Evolutionary conservation across 768 basidiomycete species (phyloP).

Genomic region (Tricholoma sp.): DNA sequence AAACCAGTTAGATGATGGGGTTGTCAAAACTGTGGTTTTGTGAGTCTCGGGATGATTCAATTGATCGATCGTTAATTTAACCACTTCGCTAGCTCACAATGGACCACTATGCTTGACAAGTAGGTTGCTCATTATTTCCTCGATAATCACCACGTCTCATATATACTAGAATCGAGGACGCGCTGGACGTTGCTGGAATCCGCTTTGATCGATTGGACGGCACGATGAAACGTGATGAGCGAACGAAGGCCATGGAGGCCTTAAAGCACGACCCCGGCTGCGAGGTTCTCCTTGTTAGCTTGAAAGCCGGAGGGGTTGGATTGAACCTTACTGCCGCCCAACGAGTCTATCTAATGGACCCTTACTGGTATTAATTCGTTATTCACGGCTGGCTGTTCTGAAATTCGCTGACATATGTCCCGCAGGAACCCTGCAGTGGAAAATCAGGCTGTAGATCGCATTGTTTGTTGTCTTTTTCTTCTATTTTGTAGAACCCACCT

Average conservation of each 20-base stretch:
- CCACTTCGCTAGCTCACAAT: conserved; percentile 64
- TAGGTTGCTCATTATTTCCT: conserved; percentile 27
- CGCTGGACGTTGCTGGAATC: conserved; percentile 76
- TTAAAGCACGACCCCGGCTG: conserved; percentile 85
- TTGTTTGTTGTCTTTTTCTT: conserved; percentile 48
- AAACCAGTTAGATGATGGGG: conserved; percentile 59
- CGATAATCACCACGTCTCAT: conserved; percentile 6
- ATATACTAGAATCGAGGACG: conserved; percentile 73
- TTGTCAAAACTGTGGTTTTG: conserved; percentile 94
- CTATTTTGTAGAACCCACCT: not conserved
- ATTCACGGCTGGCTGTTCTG: not conserved
- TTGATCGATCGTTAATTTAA: conserved; percentile 10
- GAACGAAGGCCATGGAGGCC: conserved; percentile 86
- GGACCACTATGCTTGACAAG: conserved; percentile 94
- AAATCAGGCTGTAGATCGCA: conserved; percentile 97
- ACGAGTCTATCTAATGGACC: conserved; percentile 94
- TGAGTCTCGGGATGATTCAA: conserved; percentile 39
- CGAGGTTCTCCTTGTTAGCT: conserved; percentile 92
- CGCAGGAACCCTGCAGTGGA: conserved; percentile 93
- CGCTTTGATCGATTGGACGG: conserved; percentile 92
- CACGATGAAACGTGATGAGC: conserved; percentile 95
- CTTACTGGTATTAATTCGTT: conserved; percentile 66
- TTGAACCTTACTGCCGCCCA: conserved; percentile 93
- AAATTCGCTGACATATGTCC: conserved; percentile 2
- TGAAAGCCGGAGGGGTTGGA: conserved; percentile 96